Percentiles rank a stretch among this genome's conserved stretches.
Conservation (phyloP, 2,329 filamentous ascomycete species). For the Aspergillus unguis region DNA sequence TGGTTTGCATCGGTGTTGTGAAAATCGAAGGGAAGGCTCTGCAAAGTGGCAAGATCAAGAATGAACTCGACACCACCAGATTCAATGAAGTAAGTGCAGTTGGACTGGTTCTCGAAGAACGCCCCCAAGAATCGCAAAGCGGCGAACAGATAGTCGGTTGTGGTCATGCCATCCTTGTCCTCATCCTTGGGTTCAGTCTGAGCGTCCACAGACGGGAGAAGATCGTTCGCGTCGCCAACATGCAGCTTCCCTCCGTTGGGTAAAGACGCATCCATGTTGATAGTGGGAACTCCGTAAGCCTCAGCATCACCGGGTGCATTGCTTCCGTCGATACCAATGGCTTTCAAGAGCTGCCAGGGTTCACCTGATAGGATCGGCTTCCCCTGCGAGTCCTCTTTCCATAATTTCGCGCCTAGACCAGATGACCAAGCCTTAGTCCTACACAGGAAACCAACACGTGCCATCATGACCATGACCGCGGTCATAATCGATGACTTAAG, state of each 20-base stretch:
- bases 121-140: slow-evolving; percentile 72
- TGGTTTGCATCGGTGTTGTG: slow-evolving; percentile 65
- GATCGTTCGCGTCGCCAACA: slow-evolving; percentile 28
- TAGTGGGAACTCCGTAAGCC: slow-evolving; percentile 25
- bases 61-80: slow-evolving; percentile 78
- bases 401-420: slow-evolving; percentile 76
- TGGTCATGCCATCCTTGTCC: slow-evolving; percentile 50
- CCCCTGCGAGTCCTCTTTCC: slow-evolving; percentile 58
- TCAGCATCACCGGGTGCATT: slow-evolving; percentile 24
- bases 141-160: slow-evolving; percentile 70
- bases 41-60: slow-evolving; percentile 77
- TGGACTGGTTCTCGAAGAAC: slow-evolving; percentile 69
- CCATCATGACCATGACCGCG: slow-evolving; percentile 85
- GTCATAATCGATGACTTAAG: slow-evolving; percentile 77
- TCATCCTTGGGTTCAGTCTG: slow-evolving; percentile 47
- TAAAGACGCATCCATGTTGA: slow-evolving; percentile 28
- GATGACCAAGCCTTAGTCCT: slow-evolving; percentile 64
- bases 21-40: slow-evolving; percentile 73
- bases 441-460: slow-evolving; percentile 72
- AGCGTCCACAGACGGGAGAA: slow-evolving; percentile 24
- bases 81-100: slow-evolving; percentile 72
- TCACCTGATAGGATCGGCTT: slow-evolving; percentile 59
- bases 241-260: slow-evolving; percentile 38
- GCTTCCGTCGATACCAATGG: slow-evolving; percentile 31
- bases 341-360: slow-evolving; percentile 36